These are phyloP conservation scores for Pseudogymnoascus verrucosus DNA, from an alignment of 2,329 filamentous ascomycete species.

Conservation along the genomic window DNA sequence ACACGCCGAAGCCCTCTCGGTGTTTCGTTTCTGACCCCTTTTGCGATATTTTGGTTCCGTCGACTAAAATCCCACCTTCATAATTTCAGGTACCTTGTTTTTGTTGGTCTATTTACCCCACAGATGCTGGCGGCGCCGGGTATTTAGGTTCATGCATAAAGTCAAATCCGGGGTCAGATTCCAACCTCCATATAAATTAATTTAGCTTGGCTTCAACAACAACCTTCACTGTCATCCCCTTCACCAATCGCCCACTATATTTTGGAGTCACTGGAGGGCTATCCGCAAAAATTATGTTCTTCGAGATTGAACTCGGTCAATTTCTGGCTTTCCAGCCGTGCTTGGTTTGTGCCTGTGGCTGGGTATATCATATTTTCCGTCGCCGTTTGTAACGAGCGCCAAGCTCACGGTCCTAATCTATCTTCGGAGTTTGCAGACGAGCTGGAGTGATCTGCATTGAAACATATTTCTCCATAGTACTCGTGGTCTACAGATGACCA, in stretches of 20 bases:
- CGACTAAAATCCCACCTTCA: not conserved
- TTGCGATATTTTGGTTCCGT: not conserved
- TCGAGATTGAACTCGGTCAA: not conserved
- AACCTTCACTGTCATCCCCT: not conserved
- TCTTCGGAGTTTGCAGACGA: not conserved
- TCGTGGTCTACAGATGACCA: not conserved
- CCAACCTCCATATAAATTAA: not conserved
- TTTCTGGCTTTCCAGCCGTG: not conserved
- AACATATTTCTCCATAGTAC: not conserved
- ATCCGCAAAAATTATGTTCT: not conserved
- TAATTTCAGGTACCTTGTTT: not conserved
- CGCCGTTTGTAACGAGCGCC: not conserved
- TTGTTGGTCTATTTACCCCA: not conserved
- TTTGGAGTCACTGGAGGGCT: not conserved
- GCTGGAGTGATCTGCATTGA: not conserved
- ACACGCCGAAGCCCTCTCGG: too few species aligned
- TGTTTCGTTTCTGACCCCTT: too few species aligned
- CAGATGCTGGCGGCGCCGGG: not conserved
- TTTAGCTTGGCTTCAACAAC: not conserved
- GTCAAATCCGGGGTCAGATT: not conserved
- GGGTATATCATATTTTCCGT: not conserved
- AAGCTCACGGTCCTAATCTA: not conserved
- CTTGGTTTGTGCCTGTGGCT: not conserved
- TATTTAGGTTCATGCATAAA: constrained; percentile 1
- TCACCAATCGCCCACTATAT: not conserved